Conservation (phyloP, 2,329 filamentous ascomycete genomes). For the Cryphonectria nitschkei region DNA sequence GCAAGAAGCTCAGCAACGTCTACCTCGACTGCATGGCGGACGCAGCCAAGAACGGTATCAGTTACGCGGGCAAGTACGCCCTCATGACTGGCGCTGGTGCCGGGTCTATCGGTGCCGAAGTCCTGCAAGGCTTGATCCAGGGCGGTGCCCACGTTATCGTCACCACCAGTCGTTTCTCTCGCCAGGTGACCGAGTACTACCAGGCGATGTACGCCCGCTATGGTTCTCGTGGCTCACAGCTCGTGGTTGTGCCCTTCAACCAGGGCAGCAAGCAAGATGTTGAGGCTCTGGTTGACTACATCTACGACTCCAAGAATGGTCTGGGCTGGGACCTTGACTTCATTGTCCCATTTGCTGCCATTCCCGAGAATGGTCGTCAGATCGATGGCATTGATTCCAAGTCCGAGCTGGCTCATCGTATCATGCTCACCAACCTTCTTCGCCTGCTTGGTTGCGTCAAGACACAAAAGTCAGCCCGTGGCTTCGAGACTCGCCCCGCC, state of each 20-base stretch:
- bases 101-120: conserved; percentile 96
- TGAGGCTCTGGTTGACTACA: conserved; percentile 90
- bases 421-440: conserved; percentile 97
- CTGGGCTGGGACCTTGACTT: conserved; percentile 98
- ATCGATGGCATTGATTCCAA: conserved; percentile 97
- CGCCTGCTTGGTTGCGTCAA: conserved; percentile 91
- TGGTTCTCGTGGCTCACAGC: conserved; percentile 90
- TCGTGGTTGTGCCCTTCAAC: conserved; percentile 98
- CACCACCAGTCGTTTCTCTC: conserved; percentile 94
- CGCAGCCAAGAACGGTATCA: conserved; percentile 84
- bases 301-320: conserved; percentile 94
- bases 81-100: conserved; percentile 98
- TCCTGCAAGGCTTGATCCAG: conserved; percentile 92
- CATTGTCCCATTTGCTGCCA: conserved; percentile 94
- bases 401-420: conserved; percentile 95
- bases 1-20: conserved; percentile 93
- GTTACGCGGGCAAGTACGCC: conserved; percentile 91
- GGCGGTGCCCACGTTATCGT: conserved; percentile 97
- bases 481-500: conserved; percentile 92
- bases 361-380: conserved; percentile 95
- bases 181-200: conserved; percentile 98
- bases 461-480: conserved; percentile 81
- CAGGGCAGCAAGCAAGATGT: conserved; percentile 98
- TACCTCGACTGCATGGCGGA: conserved; percentile 93
- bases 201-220: conserved; percentile 97